Evolutionary conservation across 345 rosid genomes (phyloP).

Genomic region (Tarenaya hassleriana): DNA sequence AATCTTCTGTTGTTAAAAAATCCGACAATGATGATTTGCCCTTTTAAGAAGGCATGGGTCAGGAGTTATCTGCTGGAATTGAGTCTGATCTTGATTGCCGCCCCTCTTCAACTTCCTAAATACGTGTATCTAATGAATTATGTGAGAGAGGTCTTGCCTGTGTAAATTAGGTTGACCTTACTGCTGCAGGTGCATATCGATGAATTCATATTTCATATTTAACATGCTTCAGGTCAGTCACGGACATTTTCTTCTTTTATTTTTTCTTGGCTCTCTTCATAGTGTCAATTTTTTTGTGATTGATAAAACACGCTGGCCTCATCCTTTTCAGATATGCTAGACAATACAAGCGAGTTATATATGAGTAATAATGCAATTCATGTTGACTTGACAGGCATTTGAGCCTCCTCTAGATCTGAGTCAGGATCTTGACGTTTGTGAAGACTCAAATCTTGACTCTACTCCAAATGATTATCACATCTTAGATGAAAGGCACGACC

Average conservation of each 20-base stretch:
- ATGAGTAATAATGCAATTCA: slow-evolving; percentile 9
- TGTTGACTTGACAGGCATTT: slow-evolving; percentile 64
- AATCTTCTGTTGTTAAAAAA: not conserved
- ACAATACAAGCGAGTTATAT: slow-evolving; percentile 13
- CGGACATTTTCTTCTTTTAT: slow-evolving; percentile 11
- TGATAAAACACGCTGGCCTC: slow-evolving; percentile 1
- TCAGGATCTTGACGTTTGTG: slow-evolving; percentile 51
- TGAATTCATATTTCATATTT: slow-evolving; percentile 68
- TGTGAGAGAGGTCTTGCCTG: not conserved
- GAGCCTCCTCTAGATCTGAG: slow-evolving; percentile 97
- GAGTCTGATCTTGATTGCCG: too few relatives aligned
- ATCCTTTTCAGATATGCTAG: slow-evolving; percentile 1
- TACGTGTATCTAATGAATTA: slow-evolving; percentile 4
- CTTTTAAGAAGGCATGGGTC: slow-evolving; percentile 5
- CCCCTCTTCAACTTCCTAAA: not conserved
- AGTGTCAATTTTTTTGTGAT: slow-evolving; percentile 6
- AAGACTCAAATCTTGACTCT: slow-evolving; percentile 36
- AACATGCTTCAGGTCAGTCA: slow-evolving; percentile 78
- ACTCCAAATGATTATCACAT: slow-evolving; percentile 37
- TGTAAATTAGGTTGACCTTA: slow-evolving; percentile 9
- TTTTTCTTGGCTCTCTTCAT: slow-evolving; percentile 2
- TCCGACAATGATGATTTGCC: slow-evolving; percentile 1
- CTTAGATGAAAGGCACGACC: slow-evolving; percentile 39
- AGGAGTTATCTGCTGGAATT: slow-evolving; percentile 10
- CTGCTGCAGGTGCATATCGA: slow-evolving; percentile 75